These are phyloP conservation scores for Oropetium thomaeum DNA, from an alignment of 176 grass and related monocot genomes.

Conservation along the genomic window DNA sequence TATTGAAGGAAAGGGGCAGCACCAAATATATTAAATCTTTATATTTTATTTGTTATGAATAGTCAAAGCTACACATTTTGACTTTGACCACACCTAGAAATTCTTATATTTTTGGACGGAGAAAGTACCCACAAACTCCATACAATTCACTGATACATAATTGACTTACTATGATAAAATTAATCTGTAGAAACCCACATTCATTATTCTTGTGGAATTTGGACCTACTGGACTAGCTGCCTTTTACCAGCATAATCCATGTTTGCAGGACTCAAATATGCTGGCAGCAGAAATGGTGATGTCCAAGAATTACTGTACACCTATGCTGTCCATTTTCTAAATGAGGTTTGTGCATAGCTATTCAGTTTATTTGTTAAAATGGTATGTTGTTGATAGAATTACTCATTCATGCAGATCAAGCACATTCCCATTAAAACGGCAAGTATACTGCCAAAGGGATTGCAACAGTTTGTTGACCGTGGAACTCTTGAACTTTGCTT, in stretches of 20 bases:
- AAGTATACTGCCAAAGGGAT: conserved; percentile 67
- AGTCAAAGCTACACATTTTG: too few species aligned
- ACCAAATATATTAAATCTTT: too few species aligned
- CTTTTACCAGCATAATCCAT: conserved; percentile 26
- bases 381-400: neutral
- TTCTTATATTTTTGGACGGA: too few species aligned
- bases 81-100: too few species aligned
- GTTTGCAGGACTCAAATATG: conserved; percentile 82
- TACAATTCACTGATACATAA: neutral
- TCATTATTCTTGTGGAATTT: conserved; percentile 4
- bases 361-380: conserved; percentile 29
- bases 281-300: conserved; percentile 91
- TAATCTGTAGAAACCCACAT: neutral
- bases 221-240: conserved; percentile 11
- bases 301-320: conserved; percentile 79
- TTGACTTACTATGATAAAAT: neutral
- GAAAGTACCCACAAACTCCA: too few species aligned
- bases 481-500: conserved; percentile 83
- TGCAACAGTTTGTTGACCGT: conserved; percentile 83
- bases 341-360: conserved; percentile 50
- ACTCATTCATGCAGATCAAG: conserved; percentile 67
- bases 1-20: too few species aligned
- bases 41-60: too few species aligned
- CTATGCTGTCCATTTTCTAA: conserved; percentile 81
- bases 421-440: conserved; percentile 51